A percentile compares a stretch with the other conserved stretches of the same genome.
Conservation (phyloP, 495 filamentous ascomycete species). For the Trichodelitschia bisporula region DNA sequence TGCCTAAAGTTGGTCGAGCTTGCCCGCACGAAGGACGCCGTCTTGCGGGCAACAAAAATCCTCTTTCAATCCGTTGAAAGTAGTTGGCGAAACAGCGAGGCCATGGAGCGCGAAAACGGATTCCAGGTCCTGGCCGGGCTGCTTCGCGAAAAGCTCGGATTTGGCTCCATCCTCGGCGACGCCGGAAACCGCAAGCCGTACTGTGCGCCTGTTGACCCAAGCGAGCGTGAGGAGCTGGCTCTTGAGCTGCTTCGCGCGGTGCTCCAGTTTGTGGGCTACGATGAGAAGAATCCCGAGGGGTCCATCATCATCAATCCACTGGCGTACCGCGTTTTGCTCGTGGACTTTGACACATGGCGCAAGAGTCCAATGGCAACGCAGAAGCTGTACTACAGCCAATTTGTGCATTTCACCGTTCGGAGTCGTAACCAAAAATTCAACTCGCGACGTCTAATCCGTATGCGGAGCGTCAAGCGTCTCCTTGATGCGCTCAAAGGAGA, state of each 20-base stretch:
- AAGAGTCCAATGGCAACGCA: conserved; percentile 47
- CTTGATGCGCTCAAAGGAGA: conserved; percentile 76
- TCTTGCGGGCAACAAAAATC: conserved; percentile 57
- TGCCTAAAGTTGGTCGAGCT: conserved; percentile 62
- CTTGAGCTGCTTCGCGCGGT: conserved; percentile 50
- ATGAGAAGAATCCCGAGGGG: conserved; percentile 44
- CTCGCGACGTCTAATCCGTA: conserved; percentile 53
- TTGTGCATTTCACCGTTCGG: conserved; percentile 51
- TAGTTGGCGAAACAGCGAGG: conserved; percentile 94
- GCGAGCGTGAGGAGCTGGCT: conserved; percentile 38
- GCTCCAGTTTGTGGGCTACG: conserved; percentile 70
- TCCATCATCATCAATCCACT: conserved; percentile 90
- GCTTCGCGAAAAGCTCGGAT: conserved; percentile 50
- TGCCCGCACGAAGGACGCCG: conserved; percentile 37
- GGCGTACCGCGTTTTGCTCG: conserved; percentile 71
- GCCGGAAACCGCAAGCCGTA: no score
- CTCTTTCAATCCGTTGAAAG: conserved; percentile 61
- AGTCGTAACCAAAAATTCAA: conserved; percentile 91
- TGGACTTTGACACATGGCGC: conserved; percentile 84
- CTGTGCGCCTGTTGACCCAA: conserved; percentile 6
- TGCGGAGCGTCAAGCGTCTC: conserved; percentile 77
- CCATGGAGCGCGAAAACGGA: conserved; percentile 82
- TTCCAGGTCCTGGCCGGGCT: conserved; percentile 68
- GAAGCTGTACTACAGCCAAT: conserved; percentile 78
- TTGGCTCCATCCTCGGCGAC: conserved; percentile 11